Percentiles rank a stretch among this genome's conserved stretches.
Evolutionary conservation across 2,329 filamentous ascomycete genomes (phyloP).

Genomic region (Xylaria sp.): DNA sequence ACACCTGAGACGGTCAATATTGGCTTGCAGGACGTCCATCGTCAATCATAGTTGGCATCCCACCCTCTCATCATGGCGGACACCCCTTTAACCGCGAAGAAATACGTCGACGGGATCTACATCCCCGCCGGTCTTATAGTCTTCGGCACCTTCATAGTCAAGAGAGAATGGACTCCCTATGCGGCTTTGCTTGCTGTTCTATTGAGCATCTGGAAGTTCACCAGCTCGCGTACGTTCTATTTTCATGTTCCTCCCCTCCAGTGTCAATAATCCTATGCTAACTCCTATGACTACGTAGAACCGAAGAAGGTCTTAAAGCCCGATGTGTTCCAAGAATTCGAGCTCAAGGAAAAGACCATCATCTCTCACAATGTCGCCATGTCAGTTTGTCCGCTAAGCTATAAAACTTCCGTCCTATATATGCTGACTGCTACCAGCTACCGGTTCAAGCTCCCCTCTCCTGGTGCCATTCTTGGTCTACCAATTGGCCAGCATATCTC

Average conservation of each 20-base stretch:
- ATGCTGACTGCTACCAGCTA: conserved; percentile 67
- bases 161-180: conserved; percentile 79
- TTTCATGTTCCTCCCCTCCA: conserved; percentile 5
- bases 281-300: conserved; percentile 58
- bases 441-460: conserved; percentile 85
- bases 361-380: conserved; percentile 99
- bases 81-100: conserved; percentile 60
- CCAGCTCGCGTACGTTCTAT: conserved; percentile 70
- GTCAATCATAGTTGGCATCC: background rate
- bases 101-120: conserved; percentile 82
- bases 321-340: conserved; percentile 87
- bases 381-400: conserved; percentile 59
- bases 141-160: conserved; percentile 78
- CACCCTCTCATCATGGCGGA: conserved; percentile 50
- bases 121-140: conserved; percentile 84
- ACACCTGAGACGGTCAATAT: conserved; percentile 12
- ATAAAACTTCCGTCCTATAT: background rate
- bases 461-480: conserved; percentile 86
- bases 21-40: conserved; percentile 5
- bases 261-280: conserved; percentile 29
- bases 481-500: conserved; percentile 99
- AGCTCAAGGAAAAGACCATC: conserved; percentile 92
- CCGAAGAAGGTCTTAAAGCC: conserved; percentile 87
- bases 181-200: conserved; percentile 73
- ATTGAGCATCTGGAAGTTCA: conserved; percentile 77